Percentiles rank a stretch among this genome's conserved stretches.
These are phyloP conservation scores for Fusarium setosum DNA, from an alignment of 2,329 filamentous ascomycete genomes.

Conservation along the genomic window DNA sequence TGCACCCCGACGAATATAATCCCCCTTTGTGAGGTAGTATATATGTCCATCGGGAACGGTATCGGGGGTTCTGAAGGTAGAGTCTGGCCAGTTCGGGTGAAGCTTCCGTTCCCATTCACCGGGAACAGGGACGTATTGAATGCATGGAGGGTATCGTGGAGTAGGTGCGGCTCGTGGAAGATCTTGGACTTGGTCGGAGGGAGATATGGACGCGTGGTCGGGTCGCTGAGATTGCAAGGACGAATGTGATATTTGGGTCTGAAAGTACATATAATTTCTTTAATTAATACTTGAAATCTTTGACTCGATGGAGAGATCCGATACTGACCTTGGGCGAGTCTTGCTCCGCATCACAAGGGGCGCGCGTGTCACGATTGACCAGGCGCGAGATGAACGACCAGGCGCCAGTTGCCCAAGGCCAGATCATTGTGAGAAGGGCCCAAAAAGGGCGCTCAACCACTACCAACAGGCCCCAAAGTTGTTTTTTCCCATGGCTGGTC, in stretches of 20 bases:
- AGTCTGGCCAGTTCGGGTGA: constrained; percentile 20
- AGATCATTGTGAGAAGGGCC: background rate
- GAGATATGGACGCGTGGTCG: background rate
- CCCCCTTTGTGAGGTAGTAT: constrained; percentile 26
- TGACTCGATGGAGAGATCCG: background rate
- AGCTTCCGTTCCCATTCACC: constrained; percentile 18
- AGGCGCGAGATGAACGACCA: background rate
- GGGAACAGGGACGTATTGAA: constrained; percentile 15
- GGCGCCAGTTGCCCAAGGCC: background rate
- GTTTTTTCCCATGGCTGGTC: background rate
- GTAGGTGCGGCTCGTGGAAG: background rate
- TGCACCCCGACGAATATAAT: constrained; percentile 16
- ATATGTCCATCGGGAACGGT: constrained; percentile 13
- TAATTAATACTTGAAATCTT: background rate
- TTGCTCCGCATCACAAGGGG: background rate
- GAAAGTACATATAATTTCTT: background rate
- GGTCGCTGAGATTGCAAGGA: background rate
- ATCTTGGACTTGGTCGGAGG: background rate
- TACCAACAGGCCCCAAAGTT: background rate
- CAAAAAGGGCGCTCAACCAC: background rate
- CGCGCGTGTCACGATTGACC: background rate
- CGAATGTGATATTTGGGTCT: background rate
- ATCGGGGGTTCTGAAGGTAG: constrained; percentile 13
- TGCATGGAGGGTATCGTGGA: background rate
- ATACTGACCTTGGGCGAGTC: background rate